phyloP scores from a whole-genome alignment of 1,139 yeast genomes.

The Candida buenavistaensis region DNA sequence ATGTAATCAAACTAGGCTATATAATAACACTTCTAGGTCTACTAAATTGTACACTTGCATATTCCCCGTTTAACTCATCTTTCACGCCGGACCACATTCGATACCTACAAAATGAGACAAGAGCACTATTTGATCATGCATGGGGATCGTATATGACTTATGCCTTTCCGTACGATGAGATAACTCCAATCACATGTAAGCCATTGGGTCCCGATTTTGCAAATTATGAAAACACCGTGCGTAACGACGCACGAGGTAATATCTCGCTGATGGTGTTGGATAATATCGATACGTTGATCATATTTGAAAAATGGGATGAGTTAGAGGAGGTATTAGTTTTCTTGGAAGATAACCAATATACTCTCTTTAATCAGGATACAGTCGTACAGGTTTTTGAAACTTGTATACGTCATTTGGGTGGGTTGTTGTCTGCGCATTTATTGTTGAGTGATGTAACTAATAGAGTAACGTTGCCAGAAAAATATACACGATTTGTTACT shows the following conservation, averaged over 20 bases:
- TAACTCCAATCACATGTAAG: conserved; percentile 69
- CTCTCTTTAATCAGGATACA: conserved; percentile 61
- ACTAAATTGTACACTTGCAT: conserved; percentile 1
- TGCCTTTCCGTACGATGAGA: conserved; percentile 86
- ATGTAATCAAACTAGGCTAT: too few species aligned
- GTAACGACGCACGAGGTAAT: conserved; percentile 87
- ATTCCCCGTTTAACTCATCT: conserved; percentile 25
- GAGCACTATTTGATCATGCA: conserved; percentile 66
- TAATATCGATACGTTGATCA: conserved; percentile 73
- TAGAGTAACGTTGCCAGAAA: conserved; percentile 8
- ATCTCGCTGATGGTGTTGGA: conserved; percentile 78
- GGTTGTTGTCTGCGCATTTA: conserved; percentile 74
- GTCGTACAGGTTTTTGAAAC: conserved; percentile 86
- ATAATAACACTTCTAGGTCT: too few species aligned
- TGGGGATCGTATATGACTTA: conserved; percentile 68
- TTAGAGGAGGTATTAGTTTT: conserved; percentile 52
- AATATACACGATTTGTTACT: conserved; percentile 15
- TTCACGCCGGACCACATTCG: conserved; percentile 54
- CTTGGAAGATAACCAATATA: conserved; percentile 35
- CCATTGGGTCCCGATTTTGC: conserved; percentile 65
- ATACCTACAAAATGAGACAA: conserved; percentile 51
- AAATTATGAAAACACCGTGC: conserved; percentile 53
- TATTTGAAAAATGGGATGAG: conserved; percentile 62
- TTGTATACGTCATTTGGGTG: conserved; percentile 77
- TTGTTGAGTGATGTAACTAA: conserved; percentile 57